Evolutionary conservation across 169 alveolate genomes (phyloP).

Genomic region (Theileria luwenshuni): DNA sequence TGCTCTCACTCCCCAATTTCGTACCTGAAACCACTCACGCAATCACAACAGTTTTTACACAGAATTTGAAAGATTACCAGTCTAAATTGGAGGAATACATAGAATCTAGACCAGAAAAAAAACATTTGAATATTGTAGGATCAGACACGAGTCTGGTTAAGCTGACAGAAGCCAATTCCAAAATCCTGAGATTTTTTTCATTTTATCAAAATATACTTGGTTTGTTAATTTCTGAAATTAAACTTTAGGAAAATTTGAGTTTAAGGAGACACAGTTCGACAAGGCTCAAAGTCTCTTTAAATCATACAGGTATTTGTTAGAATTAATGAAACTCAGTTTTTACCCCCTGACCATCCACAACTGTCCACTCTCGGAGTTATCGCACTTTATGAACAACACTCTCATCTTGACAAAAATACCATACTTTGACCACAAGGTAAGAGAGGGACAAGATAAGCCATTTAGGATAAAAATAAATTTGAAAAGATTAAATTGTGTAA

Average conservation of each 20-base stretch:
- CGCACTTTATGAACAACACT: constrained; percentile 39
- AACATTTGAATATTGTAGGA: constrained; percentile 35
- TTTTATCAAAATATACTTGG: constrained; percentile 18
- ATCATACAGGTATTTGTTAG: constrained; percentile 19
- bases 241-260: neutral
- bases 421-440: constrained; percentile 7
- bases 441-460: neutral
- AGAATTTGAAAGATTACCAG: constrained; percentile 1
- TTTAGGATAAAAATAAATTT: neutral
- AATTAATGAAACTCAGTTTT: neutral
- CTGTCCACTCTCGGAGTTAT: constrained; percentile 16
- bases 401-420: constrained; percentile 55
- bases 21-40: constrained; percentile 4
- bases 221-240: neutral
- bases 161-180: constrained; percentile 39
- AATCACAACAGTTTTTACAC: neutral
- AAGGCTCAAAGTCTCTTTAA: neutral
- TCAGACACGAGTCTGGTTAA: constrained; percentile 52
- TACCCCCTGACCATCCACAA: constrained; percentile 51
- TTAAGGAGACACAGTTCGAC: constrained; percentile 4
- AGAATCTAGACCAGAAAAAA: neutral
- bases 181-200: constrained; percentile 16
- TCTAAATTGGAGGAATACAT: constrained; percentile 2
- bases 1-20: constrained; percentile 58
- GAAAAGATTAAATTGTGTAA: constrained; percentile 27